Conservation (phyloP, 2,329 filamentous ascomycete genomes). For the Sporothrix brasiliensis region DNA sequence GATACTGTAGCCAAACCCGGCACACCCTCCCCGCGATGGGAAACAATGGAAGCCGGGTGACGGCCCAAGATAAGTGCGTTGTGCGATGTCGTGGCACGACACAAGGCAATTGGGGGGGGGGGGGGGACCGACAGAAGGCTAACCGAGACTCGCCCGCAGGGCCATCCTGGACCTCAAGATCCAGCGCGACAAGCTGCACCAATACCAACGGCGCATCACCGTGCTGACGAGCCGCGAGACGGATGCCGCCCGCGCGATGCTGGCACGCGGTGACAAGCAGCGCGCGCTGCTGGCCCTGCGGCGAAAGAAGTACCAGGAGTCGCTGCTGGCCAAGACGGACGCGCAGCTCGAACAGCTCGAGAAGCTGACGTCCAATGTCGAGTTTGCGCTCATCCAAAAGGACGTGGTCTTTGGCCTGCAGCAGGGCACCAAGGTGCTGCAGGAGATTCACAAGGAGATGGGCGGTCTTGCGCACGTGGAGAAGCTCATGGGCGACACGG, state of each 20-base stretch:
- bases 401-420: conserved; percentile 91
- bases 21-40: conserved; percentile 50
- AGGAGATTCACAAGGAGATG: conserved; percentile 94
- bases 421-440: conserved; percentile 85
- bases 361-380: conserved; percentile 82
- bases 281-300: conserved; percentile 85
- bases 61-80: conserved; percentile 79
- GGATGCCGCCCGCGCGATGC: conserved; percentile 79
- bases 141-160: conserved; percentile 52
- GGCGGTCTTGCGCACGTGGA: conserved; percentile 91
- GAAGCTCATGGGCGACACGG: conserved; percentile 90
- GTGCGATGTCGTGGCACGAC: neutral
- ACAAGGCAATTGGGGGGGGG: no score
- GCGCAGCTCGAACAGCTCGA: conserved; percentile 92
- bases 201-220: conserved; percentile 90
- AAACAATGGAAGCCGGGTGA: conserved; percentile 60
- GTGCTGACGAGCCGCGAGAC: conserved; percentile 86
- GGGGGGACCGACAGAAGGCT: no score
- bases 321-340: conserved; percentile 85
- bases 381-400: conserved; percentile 96
- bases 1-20: neutral
- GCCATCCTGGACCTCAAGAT: conserved; percentile 97
- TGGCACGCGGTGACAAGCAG: conserved; percentile 76
- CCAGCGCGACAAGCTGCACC: conserved; percentile 94
- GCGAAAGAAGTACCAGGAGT: conserved; percentile 95